Evolutionary conservation across 495 filamentous ascomycete genomes (phyloP).

Genomic region (Neurospora sp.): DNA sequence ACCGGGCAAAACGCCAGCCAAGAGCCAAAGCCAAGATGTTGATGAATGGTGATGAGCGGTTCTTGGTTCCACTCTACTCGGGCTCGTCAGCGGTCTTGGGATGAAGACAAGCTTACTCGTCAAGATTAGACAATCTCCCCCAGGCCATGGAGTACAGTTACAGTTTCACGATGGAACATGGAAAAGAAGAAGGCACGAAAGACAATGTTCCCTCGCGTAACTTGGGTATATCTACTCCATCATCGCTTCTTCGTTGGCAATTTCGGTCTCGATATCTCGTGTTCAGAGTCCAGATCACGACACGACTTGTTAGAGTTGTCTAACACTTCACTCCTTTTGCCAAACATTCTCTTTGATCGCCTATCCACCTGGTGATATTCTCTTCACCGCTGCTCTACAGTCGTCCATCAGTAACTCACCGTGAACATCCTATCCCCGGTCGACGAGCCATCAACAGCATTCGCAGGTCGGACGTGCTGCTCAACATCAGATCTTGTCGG

Average conservation of each 20-base stretch:
- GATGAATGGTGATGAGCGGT: background rate
- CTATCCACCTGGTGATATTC: background rate
- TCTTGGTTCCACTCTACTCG: background rate
- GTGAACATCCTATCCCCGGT: background rate
- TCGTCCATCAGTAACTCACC: background rate
- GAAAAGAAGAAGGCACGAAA: background rate
- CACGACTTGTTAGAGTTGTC: background rate
- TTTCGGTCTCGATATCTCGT: background rate
- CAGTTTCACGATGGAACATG: background rate
- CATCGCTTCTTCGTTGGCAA: background rate
- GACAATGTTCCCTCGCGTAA: background rate
- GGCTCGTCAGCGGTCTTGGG: background rate
- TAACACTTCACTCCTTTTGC: background rate
- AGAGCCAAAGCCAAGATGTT: background rate
- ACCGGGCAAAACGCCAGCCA: background rate
- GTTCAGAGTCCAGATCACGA: background rate
- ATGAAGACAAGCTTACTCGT: background rate
- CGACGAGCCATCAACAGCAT: background rate
- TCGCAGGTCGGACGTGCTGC: background rate
- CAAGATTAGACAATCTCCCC: background rate
- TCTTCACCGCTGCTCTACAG: background rate
- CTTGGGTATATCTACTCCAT: background rate
- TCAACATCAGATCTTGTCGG: background rate
- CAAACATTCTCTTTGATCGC: background rate
- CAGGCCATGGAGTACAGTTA: background rate